These are phyloP conservation scores for Elsinoe australis DNA, from an alignment of 2,329 filamentous ascomycete genomes.

Conservation along the genomic window DNA sequence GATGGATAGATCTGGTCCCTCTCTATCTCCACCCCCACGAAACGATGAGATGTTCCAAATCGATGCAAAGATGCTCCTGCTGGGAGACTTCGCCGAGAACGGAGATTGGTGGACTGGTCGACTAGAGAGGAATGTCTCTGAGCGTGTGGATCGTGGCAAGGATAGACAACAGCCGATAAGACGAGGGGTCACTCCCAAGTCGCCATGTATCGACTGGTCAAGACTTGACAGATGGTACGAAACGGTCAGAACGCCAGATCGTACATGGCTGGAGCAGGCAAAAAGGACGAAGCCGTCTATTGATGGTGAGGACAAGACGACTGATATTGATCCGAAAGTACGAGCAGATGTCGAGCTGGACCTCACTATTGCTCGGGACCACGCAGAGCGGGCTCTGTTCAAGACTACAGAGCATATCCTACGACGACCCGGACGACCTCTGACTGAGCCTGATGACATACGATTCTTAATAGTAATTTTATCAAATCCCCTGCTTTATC, in stretches of 20 bases:
- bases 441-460: slow-evolving; percentile 61
- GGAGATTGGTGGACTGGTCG: slow-evolving; percentile 73
- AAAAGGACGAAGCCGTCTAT: slow-evolving; percentile 30
- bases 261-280: slow-evolving; percentile 56
- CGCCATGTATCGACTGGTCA: slow-evolving; percentile 67
- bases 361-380: slow-evolving; percentile 56
- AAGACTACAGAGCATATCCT: slow-evolving; percentile 73
- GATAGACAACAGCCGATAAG: slow-evolving; percentile 11
- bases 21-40: slow-evolving; percentile 25
- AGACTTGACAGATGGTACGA: slow-evolving; percentile 67
- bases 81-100: slow-evolving; percentile 73
- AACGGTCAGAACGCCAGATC: slow-evolving; percentile 59
- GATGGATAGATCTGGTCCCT: slow-evolving; percentile 22
- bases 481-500: slow-evolving; percentile 67
- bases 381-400: slow-evolving; percentile 61
- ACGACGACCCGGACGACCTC: slow-evolving; percentile 65
- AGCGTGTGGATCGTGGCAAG: slow-evolving; percentile 26
- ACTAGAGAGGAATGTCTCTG: slow-evolving; percentile 28
- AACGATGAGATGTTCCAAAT: slow-evolving; percentile 49
- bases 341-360: slow-evolving; percentile 42
- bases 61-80: slow-evolving; percentile 65
- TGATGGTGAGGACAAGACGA: slow-evolving; percentile 16
- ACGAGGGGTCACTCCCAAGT: slow-evolving; percentile 48
- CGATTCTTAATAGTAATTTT: slow-evolving; percentile 72
- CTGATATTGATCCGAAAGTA: slow-evolving; percentile 3